Evolutionary conservation across 192 early-diverging fungal genomes (phyloP).

Genomic region (Coemansia sp.): DNA sequence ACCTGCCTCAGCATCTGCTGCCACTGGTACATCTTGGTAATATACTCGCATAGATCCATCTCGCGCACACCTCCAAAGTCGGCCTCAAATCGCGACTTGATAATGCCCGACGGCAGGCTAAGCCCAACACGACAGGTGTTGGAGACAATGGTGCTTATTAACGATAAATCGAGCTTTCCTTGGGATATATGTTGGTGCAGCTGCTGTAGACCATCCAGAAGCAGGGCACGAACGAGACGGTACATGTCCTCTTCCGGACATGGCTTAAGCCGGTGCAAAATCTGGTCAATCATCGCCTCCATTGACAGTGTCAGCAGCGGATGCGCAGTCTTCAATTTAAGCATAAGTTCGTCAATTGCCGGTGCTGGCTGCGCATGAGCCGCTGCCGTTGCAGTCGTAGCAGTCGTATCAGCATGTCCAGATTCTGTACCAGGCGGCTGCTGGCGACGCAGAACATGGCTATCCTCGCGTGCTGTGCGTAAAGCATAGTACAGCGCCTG

Average conservation of each 20-base stretch:
- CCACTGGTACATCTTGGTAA: slow-evolving; percentile 88
- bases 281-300: slow-evolving; percentile 99
- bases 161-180: slow-evolving; percentile 14
- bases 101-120: slow-evolving; percentile 68
- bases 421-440: slow-evolving; percentile 16
- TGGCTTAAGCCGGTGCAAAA: slow-evolving; percentile 90
- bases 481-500: slow-evolving; percentile 94
- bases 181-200: slow-evolving; percentile 47
- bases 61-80: slow-evolving; percentile 87
- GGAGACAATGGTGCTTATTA: slow-evolving; percentile 39
- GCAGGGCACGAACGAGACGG: slow-evolving; percentile 85
- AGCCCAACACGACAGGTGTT: slow-evolving; percentile 90
- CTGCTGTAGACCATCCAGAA: slow-evolving; percentile 84
- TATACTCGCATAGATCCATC: slow-evolving; percentile 79
- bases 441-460: slow-evolving; percentile 59
- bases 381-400: slow-evolving; percentile 16
- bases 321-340: slow-evolving; percentile 89
- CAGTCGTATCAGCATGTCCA: slow-evolving; percentile 13
- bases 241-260: slow-evolving; percentile 98
- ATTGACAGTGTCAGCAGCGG: slow-evolving; percentile 92
- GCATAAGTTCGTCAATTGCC: slow-evolving; percentile 90
- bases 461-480: slow-evolving; percentile 90
- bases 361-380: slow-evolving; percentile 11
- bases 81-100: slow-evolving; percentile 74
- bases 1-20: slow-evolving; percentile 87